These are phyloP conservation scores for Alternaria tenuissima DNA, from an alignment of 2,329 filamentous ascomycete species.

Conservation along the genomic window DNA sequence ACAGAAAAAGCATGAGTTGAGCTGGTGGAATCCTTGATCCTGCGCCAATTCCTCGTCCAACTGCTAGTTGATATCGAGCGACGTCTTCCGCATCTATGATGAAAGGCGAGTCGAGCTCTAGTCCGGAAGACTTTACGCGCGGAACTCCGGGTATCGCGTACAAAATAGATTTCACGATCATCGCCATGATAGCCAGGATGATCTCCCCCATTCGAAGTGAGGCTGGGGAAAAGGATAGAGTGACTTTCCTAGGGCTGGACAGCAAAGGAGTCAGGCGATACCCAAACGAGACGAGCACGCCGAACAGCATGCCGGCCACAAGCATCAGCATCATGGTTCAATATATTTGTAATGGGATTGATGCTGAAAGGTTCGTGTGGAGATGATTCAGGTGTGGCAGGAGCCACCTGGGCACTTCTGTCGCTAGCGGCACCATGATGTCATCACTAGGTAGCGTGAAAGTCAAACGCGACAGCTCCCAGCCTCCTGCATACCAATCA, in stretches of 20 bases:
- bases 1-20: slow-evolving; percentile 10
- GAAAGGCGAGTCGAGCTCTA: slow-evolving; percentile 8
- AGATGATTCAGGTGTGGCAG: neutral
- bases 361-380: neutral
- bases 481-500: neutral
- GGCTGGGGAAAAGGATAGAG: slow-evolving; percentile 14
- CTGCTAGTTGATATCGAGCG: slow-evolving; percentile 5
- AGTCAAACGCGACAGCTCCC: neutral
- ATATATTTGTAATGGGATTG: neutral
- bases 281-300: slow-evolving; percentile 7
- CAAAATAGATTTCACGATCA: slow-evolving; percentile 2
- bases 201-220: slow-evolving; percentile 10
- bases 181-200: slow-evolving; percentile 9
- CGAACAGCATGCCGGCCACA: neutral
- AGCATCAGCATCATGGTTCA: neutral
- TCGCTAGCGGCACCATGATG: neutral
- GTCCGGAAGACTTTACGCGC: neutral
- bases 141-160: neutral
- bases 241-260: neutral
- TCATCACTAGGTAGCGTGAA: neutral
- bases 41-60: neutral
- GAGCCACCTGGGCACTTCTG: neutral
- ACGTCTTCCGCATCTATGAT: slow-evolving; percentile 7
- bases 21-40: neutral
- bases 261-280: slow-evolving; percentile 14